These are phyloP conservation scores for Boletus mariae DNA, from an alignment of 1,284 basidiomycete genomes.

Conservation along the genomic window DNA sequence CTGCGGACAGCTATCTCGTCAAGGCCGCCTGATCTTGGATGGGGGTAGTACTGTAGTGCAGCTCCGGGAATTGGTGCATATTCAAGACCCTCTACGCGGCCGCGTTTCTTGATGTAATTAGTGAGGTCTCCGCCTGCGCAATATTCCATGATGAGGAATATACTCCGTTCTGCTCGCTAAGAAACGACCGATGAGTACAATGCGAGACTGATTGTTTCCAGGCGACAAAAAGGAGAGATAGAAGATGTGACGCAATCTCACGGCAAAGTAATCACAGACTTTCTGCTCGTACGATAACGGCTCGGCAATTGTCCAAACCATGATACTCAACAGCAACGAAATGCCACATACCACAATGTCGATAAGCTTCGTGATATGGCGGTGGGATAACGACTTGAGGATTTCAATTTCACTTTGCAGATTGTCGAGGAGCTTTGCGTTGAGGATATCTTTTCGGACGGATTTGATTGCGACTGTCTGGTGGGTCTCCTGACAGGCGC, in stretches of 20 bases:
- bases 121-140: constrained; percentile 95
- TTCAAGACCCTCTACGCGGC: constrained; percentile 80
- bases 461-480: constrained; percentile 92
- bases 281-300: background rate
- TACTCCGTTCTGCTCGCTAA: constrained; percentile 88
- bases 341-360: constrained; percentile 75
- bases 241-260: too few species aligned
- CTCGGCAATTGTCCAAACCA: background rate
- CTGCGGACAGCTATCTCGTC: constrained; percentile 90
- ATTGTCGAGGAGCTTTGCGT: constrained; percentile 92
- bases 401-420: constrained; percentile 97
- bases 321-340: background rate
- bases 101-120: constrained; percentile 93
- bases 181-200: constrained; percentile 14
- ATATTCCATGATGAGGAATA: constrained; percentile 98
- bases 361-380: constrained; percentile 89
- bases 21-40: constrained; percentile 87
- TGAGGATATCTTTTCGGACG: constrained; percentile 86
- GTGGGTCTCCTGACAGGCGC: constrained; percentile 58
- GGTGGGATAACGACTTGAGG: constrained; percentile 89
- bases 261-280: background rate
- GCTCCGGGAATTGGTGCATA: constrained; percentile 67
- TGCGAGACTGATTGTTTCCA: background rate
- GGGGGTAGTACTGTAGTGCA: constrained; percentile 80
- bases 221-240: background rate